A percentile compares a stretch with the other conserved stretches of the same genome.
These are phyloP conservation scores for Aspergillus versicolor DNA, from an alignment of 2,329 filamentous ascomycete species.

Conservation along the genomic window DNA sequence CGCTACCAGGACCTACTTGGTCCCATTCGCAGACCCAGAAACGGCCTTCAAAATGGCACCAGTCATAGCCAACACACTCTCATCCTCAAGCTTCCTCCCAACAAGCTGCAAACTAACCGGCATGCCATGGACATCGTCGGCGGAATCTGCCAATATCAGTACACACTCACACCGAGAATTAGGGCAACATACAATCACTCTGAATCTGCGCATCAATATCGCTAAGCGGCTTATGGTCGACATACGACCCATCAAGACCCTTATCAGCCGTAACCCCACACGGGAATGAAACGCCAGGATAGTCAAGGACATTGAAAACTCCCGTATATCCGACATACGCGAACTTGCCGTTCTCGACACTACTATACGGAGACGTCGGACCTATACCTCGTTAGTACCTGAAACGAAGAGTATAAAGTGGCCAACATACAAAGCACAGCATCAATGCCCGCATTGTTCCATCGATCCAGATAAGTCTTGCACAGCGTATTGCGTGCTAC, in stretches of 20 bases:
- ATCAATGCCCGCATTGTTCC: conserved; percentile 16
- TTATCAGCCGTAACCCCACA: conserved; percentile 19
- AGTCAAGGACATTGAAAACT: conserved; percentile 22
- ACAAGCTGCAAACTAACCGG: conserved; percentile 33
- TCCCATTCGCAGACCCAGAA: conserved; percentile 12
- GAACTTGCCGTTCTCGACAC: conserved; percentile 20
- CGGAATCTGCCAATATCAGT: conserved; percentile 1
- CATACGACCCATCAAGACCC: conserved; percentile 5
- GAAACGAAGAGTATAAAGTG: background rate
- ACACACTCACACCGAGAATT: background rate
- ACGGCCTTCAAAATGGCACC: conserved; percentile 32
- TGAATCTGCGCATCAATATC: conserved; percentile 12
- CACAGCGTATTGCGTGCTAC: conserved; percentile 45
- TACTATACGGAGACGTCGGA: conserved; percentile 20
- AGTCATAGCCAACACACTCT: conserved; percentile 38
- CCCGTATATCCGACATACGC: conserved; percentile 21
- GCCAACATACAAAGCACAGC: conserved; percentile 19
- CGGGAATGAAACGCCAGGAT: conserved; percentile 21
- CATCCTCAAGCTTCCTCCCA: conserved; percentile 31
- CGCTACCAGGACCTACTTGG: background rate
- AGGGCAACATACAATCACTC: conserved; percentile 11
- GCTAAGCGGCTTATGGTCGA: conserved; percentile 5
- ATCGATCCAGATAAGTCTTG: conserved; percentile 24
- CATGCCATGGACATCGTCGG: conserved; percentile 17
- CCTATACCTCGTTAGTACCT: conserved; percentile 4